These are phyloP conservation scores for Tuber aestivum DNA, from an alignment of 495 filamentous ascomycete genomes.

Conservation along the genomic window DNA sequence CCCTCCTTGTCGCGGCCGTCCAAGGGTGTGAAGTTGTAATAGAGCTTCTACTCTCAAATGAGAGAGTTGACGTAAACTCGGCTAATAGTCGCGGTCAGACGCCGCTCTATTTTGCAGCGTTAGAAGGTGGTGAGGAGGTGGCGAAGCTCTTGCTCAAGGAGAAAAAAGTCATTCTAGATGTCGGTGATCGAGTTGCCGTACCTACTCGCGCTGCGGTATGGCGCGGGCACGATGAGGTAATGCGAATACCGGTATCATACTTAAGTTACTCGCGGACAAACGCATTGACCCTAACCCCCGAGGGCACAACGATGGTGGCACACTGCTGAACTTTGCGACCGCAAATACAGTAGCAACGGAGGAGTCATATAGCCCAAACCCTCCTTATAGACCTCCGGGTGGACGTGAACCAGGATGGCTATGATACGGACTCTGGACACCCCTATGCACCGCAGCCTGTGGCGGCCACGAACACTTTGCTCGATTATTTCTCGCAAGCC, in stretches of 20 bases:
- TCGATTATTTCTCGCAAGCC: background rate
- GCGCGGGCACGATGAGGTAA: background rate
- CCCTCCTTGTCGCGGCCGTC: constrained; percentile 3
- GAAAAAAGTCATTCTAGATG: background rate
- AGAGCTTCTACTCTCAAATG: constrained; percentile 13
- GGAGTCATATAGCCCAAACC: background rate
- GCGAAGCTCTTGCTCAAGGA: background rate
- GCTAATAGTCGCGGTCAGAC: background rate
- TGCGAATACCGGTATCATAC: no score
- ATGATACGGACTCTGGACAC: background rate
- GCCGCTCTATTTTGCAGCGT: constrained; percentile 1
- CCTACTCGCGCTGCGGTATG: background rate
- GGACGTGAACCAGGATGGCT: background rate
- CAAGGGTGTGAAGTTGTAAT: background rate
- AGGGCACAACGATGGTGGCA: background rate
- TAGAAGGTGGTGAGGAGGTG: background rate
- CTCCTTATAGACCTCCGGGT: background rate
- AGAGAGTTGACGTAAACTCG: background rate
- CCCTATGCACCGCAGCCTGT: background rate
- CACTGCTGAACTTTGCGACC: background rate
- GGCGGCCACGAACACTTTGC: background rate
- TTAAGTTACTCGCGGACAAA: constrained; percentile 6
- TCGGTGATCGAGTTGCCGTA: background rate
- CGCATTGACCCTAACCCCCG: background rate
- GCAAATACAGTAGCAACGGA: background rate